A percentile compares a stretch with the other conserved stretches of the same genome.
phyloP scores from a whole-genome alignment of 345 rosid species.

The Euphorbia peplus region DNA sequence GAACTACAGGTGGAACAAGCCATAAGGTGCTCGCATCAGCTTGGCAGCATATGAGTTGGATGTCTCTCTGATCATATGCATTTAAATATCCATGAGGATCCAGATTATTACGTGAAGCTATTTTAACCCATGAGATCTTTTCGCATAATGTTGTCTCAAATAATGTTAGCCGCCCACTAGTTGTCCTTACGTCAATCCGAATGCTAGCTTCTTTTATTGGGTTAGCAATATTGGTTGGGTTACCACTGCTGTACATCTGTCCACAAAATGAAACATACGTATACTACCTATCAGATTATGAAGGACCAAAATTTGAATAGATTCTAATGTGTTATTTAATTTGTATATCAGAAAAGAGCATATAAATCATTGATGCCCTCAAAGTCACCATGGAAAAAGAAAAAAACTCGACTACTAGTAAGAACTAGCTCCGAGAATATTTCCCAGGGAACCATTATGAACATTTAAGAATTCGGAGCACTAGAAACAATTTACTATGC shows the following conservation, averaged over 20 bases:
- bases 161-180: conserved; percentile 38
- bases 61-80: conserved; percentile 36
- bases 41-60: conserved; percentile 52
- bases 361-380: not conserved
- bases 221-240: conserved; percentile 51
- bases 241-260: conserved; percentile 52
- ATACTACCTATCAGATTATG: not conserved
- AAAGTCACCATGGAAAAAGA: not conserved
- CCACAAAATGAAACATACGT: not conserved
- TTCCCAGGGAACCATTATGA: not conserved
- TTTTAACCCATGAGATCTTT: conserved; percentile 36
- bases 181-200: conserved; percentile 38
- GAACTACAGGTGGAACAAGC: conserved; percentile 47
- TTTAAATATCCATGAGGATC: conserved; percentile 38
- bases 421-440: not conserved
- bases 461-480: not conserved
- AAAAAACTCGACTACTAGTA: too few relatives aligned
- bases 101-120: conserved; percentile 21
- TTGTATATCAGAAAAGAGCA: not conserved
- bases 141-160: conserved; percentile 43
- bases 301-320: not conserved
- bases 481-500: not conserved
- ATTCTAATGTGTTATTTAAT: not conserved
- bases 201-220: conserved; percentile 46
- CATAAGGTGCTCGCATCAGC: conserved; percentile 44